Base-by-base conservation (phyloP, 2,329 filamentous ascomycete genomes). In the Dryadomyces quercus-mongolicae region DNA sequence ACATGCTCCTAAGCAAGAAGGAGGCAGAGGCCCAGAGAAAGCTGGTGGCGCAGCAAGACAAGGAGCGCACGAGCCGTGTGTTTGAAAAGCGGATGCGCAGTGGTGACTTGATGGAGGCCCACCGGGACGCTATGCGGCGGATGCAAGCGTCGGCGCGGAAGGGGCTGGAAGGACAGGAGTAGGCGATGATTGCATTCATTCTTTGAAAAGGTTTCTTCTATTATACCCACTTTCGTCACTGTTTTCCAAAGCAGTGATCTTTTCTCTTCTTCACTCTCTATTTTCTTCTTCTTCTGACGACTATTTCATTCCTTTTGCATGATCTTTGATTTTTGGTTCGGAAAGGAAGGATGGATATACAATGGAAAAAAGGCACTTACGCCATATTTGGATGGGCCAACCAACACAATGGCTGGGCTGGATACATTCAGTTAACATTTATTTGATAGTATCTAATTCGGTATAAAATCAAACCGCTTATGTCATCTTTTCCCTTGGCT, bases 41-140 rank as follows among this genome's bases (percentile, higher is more conserved):
- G 52, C 78, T 84, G 64, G 72, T 76, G 62, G 77, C 82, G 60
- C 74, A 75, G 54, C 69, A 73, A 45, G 79, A 78, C 50, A 78
- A 76, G 59, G 75, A 81, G 58, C 72, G 78, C 53, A 73, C 75
- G 6, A 81, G 87, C 15, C 77, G 77, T 51, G 75, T 76, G 42
- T 82, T 89, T 62, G 85, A 89, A 59, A 81, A 85, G 66, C 77
- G 81, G 59, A 93, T 94, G 86, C 76, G 88, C 53, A 82, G 80
- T 16, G 84, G 84, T 0, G 81, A 86, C 59, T 78, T 95, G 72
- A 73, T 86, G 52, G 85, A 87, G 48, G 77, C 84, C 21, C 91
- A 96, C 66, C 77, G 85, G 20, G 85, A 91, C 59, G 87, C 85
- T 1, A 77, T 96, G 78, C 76, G 86, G 58, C 83, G 76, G 66